phyloP scores from a whole-genome alignment of 2,329 filamentous ascomycete genomes.

The Penicillium corylophilum region DNA sequence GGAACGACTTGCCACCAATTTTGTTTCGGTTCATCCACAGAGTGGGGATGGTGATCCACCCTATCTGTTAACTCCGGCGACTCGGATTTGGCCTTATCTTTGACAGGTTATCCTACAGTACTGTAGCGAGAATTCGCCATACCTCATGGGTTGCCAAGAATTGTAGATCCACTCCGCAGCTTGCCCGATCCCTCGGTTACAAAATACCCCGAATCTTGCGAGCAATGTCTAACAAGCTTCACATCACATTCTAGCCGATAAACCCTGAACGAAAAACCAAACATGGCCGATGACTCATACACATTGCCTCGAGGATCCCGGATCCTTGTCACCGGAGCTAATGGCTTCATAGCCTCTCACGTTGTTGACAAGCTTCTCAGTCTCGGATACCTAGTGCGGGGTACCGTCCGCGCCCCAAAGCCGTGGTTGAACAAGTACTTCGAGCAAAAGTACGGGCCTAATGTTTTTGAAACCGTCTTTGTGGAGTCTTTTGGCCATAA shows the following conservation, averaged over 20 bases:
- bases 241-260: not conserved
- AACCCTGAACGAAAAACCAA: not conserved
- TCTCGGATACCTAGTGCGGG: slow-evolving; percentile 46
- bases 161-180: not conserved
- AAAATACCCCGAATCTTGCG: not conserved
- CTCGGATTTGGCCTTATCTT: not conserved
- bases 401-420: slow-evolving; percentile 43
- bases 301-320: slow-evolving; percentile 21
- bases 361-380: slow-evolving; percentile 43
- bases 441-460: slow-evolving; percentile 25
- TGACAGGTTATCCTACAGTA: not conserved
- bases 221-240: not conserved
- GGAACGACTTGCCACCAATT: not conserved
- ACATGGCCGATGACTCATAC: not conserved
- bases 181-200: not conserved
- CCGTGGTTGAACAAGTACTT: slow-evolving; percentile 39
- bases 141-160: not conserved
- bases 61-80: not conserved
- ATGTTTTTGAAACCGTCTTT: slow-evolving; percentile 39
- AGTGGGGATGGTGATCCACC: not conserved
- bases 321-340: slow-evolving; percentile 50
- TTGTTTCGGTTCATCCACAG: not conserved
- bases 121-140: not conserved
- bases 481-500: slow-evolving; percentile 41
- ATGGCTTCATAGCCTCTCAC: slow-evolving; percentile 48